Conservation (phyloP, 306 rosid species). For the Malus sieversii region DNA sequence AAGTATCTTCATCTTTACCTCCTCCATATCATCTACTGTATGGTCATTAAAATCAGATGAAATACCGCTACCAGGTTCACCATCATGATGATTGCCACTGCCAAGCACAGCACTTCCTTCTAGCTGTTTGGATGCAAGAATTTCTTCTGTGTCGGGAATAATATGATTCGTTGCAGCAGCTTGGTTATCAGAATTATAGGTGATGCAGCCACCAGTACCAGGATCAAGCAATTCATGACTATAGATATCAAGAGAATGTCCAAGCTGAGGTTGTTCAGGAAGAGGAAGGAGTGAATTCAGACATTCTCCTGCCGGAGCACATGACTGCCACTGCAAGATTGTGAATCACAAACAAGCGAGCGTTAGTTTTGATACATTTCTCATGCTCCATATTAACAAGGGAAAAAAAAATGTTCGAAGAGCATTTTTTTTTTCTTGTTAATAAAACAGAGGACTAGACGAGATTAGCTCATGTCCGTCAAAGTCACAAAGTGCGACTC, state of each 20-base stretch:
- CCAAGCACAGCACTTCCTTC: neutral
- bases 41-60: neutral
- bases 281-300: neutral
- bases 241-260: neutral
- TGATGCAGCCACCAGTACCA: conserved; percentile 1
- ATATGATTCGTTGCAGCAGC: neutral
- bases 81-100: neutral
- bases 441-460: too few relatives aligned
- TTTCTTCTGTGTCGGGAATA: neutral
- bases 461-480: too few relatives aligned
- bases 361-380: neutral
- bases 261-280: neutral
- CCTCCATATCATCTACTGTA: neutral
- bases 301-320: neutral
- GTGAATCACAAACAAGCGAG: neutral
- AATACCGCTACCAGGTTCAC: neutral
- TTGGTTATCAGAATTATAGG: neutral
- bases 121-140: neutral
- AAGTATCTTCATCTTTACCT: neutral
- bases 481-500: neutral
- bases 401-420: too few relatives aligned
- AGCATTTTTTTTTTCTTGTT: too few relatives aligned
- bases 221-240: neutral
- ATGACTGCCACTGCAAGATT: neutral
- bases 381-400: too few relatives aligned